Conservation (phyloP, 768 basidiomycete species). For the Kockovaella imperatae region DNA sequence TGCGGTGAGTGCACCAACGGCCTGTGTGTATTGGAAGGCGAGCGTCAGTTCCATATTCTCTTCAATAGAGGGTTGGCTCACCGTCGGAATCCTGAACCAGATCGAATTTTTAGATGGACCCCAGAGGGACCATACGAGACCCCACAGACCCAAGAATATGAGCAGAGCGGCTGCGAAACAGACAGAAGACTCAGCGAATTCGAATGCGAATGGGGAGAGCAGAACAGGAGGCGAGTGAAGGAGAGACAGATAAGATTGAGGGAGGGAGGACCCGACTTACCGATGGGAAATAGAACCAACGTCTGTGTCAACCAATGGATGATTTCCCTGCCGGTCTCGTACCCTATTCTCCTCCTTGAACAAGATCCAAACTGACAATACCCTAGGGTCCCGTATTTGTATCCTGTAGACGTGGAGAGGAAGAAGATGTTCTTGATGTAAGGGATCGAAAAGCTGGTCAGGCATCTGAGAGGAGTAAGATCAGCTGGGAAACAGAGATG, state of each 20-base stretch:
- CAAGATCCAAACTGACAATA: slow-evolving; percentile 6
- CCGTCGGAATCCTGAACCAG: slow-evolving; percentile 24
- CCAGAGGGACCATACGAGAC: slow-evolving; percentile 15
- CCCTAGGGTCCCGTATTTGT: slow-evolving; percentile 27
- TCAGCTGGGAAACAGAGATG: background rate
- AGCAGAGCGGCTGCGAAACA: slow-evolving; percentile 11
- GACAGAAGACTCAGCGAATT: background rate
- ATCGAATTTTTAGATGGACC: slow-evolving; percentile 22
- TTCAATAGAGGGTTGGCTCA: slow-evolving; percentile 7
- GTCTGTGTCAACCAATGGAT: slow-evolving; percentile 20
- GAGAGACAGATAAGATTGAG: background rate
- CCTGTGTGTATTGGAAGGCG: slow-evolving; percentile 4
- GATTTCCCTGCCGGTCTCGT: slow-evolving; percentile 12
- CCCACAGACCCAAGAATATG: background rate
- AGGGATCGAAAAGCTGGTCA: slow-evolving; percentile 37
- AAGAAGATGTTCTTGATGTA: slow-evolving; percentile 36
- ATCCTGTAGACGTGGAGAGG: slow-evolving; percentile 6
- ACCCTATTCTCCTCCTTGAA: slow-evolving; percentile 10
- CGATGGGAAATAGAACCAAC: slow-evolving; percentile 20
- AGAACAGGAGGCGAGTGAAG: background rate
- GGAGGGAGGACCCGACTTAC: slow-evolving; percentile 9
- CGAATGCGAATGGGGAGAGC: background rate
- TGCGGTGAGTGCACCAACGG: slow-evolving; percentile 15
- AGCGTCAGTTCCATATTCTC: background rate
- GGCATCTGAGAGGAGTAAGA: slow-evolving; percentile 7